phyloP scores from a whole-genome alignment of 306 rosid species.

The Erythrophleum fordii region DNA sequence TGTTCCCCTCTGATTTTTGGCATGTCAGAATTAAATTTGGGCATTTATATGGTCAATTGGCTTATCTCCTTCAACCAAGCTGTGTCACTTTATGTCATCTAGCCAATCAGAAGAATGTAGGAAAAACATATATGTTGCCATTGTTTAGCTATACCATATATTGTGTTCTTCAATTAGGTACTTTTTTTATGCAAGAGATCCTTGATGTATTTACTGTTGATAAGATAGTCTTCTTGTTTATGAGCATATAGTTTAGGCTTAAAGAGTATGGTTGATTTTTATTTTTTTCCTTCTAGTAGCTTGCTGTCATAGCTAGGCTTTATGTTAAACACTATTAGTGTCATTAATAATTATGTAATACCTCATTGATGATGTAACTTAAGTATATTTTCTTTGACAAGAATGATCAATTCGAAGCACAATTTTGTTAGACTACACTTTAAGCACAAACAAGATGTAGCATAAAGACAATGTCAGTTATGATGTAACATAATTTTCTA shows the following conservation, averaged over 20 bases:
- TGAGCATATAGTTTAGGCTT: slow-evolving; percentile 15
- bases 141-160: slow-evolving; percentile 4
- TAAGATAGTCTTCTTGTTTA: neutral
- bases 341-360: neutral
- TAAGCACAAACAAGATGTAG: too few relatives aligned
- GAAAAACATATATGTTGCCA: neutral
- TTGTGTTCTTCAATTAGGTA: neutral
- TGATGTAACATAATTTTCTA: too few relatives aligned
- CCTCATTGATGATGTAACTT: slow-evolving; percentile 24
- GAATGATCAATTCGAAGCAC: too few relatives aligned
- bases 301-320: neutral
- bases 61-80: slow-evolving; percentile 17
- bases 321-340: neutral
- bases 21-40: slow-evolving; percentile 6
- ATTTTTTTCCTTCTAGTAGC: neutral
- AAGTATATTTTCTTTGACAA: slow-evolving; percentile 42
- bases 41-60: slow-evolving; percentile 18
- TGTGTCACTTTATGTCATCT: slow-evolving; percentile 14
- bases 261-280: slow-evolving; percentile 8
- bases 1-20: neutral
- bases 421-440: too few relatives aligned
- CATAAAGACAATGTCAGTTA: too few relatives aligned
- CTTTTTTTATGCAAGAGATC: neutral
- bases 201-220: slow-evolving; percentile 23
- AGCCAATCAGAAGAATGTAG: slow-evolving; percentile 17